These are phyloP conservation scores for Perkinsus marinus DNA, from an alignment of 169 alveolate genomes.

Conservation along the genomic window DNA sequence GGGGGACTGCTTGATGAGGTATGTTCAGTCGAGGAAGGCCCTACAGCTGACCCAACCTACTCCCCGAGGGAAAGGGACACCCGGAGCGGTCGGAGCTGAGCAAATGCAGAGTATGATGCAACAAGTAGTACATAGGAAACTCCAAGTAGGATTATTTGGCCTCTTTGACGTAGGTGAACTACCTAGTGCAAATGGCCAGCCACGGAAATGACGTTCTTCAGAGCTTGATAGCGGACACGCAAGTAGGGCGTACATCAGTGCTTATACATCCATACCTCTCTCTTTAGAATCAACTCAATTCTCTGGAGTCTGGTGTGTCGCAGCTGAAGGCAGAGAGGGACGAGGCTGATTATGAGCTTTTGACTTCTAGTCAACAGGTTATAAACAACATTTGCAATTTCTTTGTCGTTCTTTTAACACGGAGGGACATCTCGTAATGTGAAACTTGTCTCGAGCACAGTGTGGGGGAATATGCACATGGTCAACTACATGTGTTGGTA, in stretches of 20 bases:
- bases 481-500: no score
- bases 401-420: no score
- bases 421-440: background rate
- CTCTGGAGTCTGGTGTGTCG: background rate
- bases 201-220: background rate
- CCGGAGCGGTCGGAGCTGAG: background rate
- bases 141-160: background rate
- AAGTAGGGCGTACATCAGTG: background rate
- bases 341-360: background rate
- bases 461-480: no score
- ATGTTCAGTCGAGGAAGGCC: background rate
- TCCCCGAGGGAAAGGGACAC: background rate
- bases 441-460: no score
- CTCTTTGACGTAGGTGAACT: no score
- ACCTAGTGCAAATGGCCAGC: background rate
- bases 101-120: background rate
- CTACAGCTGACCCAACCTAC: background rate
- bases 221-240: background rate
- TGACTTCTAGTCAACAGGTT: background rate
- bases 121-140: background rate
- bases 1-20: background rate
- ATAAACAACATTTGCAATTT: background rate
- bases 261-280: background rate
- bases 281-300: background rate
- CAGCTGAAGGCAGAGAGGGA: background rate